Base-by-base conservation (phyloP, 169 alveolate genomes). In the Eimeria sp. region DNA sequence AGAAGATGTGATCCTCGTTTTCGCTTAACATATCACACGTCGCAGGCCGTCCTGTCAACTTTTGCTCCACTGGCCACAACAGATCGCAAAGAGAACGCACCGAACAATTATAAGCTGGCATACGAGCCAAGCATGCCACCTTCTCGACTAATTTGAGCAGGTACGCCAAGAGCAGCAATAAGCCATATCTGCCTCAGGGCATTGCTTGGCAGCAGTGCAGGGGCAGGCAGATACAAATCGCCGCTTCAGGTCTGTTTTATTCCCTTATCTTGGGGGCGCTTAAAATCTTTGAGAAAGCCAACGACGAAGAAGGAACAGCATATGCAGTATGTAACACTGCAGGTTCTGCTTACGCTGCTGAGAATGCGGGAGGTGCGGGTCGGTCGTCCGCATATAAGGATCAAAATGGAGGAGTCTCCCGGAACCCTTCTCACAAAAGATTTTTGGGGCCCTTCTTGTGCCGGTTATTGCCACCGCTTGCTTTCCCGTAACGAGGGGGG, bases 1-100 rank as follows among this genome's bases (percentile, higher is more conserved):
- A 63, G 27, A 87, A 87, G 65, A 87, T 16, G 11, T 18, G 43
- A 22, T 87, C 83, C 40, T 61, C 27, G 47, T 10, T 45, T 5
- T 65, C 83, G 13, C 22, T n/a, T 18, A 87, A 45, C 27, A 63
- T 4, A 49, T 63, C 82, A 67, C 94, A 87, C 40, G 67, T 65
- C 20, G 94, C 94, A 25, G 94, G 78, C 54, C 65, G 83, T 51
- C 94, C 94, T 11, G 94, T 63, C 30, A 87, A 83, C 94, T 34
- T 87, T n/a, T 11, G 63, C 54, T 57, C 72, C 67, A 87, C 94
- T 87, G 83, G 67, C 14, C 65, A 80, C 25, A 0, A n/a, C 57
- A 73, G 9, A 40, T 40, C 67, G 88, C 67, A 51, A 45, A 49
- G 11, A 75, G 65, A 25, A 27, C 6, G 11, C 67, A 78, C 67